These are phyloP conservation scores for Tubosaeta sp. DNA, from an alignment of 768 basidiomycete genomes.

Conservation along the genomic window DNA sequence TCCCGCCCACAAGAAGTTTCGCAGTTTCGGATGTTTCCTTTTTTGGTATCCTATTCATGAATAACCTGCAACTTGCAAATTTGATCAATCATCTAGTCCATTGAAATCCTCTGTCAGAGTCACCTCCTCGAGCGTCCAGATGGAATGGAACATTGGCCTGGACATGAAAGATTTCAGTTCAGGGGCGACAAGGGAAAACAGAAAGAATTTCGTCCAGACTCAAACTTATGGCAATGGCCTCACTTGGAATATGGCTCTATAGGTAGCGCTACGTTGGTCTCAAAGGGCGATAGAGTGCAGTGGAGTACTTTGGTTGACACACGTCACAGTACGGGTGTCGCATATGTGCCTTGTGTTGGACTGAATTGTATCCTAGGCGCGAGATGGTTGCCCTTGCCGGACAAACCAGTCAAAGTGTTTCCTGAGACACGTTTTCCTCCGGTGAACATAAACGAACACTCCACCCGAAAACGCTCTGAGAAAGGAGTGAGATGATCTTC, in stretches of 20 bases:
- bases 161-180: constrained; percentile 34
- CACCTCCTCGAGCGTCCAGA: constrained; percentile 30
- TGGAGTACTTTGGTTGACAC: constrained; percentile 47
- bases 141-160: constrained; percentile 80
- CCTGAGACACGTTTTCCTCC: constrained; percentile 50
- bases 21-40: constrained; percentile 11
- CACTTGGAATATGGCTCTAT: constrained; percentile 53
- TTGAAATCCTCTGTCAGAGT: neutral
- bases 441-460: constrained; percentile 27
- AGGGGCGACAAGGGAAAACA: constrained; percentile 15
- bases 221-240: constrained; percentile 42
- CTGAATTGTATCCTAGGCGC: constrained; percentile 23
- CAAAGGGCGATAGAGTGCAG: constrained; percentile 40
- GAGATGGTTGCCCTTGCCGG: constrained; percentile 28
- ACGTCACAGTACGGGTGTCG: constrained; percentile 18
- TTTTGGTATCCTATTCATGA: constrained; percentile 2
- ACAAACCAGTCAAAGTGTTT: constrained; percentile 43
- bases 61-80: too few species aligned
- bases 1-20: neutral
- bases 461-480: constrained; percentile 51
- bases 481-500: constrained; percentile 50
- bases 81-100: too few species aligned
- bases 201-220: constrained; percentile 29
- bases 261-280: constrained; percentile 51
- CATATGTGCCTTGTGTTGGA: neutral